These are phyloP conservation scores for Phyllosticta paracitricarpa DNA, from an alignment of 2,329 filamentous ascomycete species.

Conservation along the genomic window DNA sequence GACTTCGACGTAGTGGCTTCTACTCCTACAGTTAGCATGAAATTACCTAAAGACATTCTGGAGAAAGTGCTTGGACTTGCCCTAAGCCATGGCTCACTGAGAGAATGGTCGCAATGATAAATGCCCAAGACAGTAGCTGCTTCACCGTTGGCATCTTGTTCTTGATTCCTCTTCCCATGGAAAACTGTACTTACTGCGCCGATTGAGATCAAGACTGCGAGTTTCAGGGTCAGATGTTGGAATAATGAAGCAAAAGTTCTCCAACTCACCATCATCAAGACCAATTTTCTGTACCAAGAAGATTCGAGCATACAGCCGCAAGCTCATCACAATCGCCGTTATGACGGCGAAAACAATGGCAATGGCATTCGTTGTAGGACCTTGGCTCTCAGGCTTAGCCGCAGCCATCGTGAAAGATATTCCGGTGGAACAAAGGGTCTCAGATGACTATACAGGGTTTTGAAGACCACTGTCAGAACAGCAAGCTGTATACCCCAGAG, in stretches of 20 bases:
- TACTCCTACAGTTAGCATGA: not conserved
- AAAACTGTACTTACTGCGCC: constrained; percentile 15
- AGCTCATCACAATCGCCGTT: constrained; percentile 27
- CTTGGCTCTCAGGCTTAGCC: not conserved
- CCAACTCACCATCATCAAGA: constrained; percentile 19
- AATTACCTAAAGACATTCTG: not conserved
- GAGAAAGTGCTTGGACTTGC: not conserved
- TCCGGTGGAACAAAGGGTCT: not conserved
- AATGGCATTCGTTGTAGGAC: constrained; percentile 21
- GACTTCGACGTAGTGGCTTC: constrained; percentile 18
- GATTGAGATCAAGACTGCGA: constrained; percentile 14
- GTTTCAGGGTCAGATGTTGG: not conserved
- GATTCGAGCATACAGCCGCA: constrained; percentile 32
- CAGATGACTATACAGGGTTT: not conserved
- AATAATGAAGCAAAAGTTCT: not conserved
- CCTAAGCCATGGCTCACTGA: constrained; percentile 16
- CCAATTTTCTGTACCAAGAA: constrained; percentile 27
- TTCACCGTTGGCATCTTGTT: not conserved
- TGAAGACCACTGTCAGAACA: not conserved
- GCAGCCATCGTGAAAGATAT: constrained; percentile 6
- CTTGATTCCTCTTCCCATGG: constrained; percentile 8
- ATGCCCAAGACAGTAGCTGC: constrained; percentile 26
- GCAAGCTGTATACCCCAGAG: not conserved
- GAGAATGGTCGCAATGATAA: constrained; percentile 26
- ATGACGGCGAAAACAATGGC: constrained; percentile 29